phyloP scores from a whole-genome alignment of 306 rosid species.

The Citrullus amarus region DNA sequence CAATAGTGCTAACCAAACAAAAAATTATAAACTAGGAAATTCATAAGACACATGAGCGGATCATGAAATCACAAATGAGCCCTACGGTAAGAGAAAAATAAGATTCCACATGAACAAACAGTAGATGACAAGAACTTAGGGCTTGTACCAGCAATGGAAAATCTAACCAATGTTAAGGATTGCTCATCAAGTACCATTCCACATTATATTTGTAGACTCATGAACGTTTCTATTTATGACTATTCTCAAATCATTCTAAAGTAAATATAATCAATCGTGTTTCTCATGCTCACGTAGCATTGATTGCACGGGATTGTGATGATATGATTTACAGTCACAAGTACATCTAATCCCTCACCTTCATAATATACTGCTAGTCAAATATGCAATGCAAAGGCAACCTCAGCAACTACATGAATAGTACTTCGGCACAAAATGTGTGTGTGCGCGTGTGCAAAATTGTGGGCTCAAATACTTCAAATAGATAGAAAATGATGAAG shows the following conservation, averaged over 20 bases:
- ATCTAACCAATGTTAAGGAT: background rate
- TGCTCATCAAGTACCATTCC: background rate
- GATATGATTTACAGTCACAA: background rate
- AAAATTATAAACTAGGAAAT: background rate
- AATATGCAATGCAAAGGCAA: background rate
- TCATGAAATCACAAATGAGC: background rate
- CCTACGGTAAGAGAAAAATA: background rate
- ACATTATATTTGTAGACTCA: background rate
- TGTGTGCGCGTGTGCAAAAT: too few species aligned
- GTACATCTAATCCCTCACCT: background rate
- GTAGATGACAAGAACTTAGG: background rate
- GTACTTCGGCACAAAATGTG: background rate
- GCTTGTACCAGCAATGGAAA: background rate
- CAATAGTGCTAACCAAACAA: slow-evolving; percentile 6
- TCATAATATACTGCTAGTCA: background rate
- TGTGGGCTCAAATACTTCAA: background rate
- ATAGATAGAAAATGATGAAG: background rate
- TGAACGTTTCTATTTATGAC: background rate
- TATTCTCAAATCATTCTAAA: background rate
- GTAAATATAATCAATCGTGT: background rate
- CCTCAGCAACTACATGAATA: background rate
- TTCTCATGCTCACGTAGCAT: background rate
- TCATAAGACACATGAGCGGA: background rate
- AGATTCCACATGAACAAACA: background rate
- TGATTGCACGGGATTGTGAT: background rate